Conservation (phyloP, 306 rosid genomes). For the Spatholobus suberectus region DNA sequence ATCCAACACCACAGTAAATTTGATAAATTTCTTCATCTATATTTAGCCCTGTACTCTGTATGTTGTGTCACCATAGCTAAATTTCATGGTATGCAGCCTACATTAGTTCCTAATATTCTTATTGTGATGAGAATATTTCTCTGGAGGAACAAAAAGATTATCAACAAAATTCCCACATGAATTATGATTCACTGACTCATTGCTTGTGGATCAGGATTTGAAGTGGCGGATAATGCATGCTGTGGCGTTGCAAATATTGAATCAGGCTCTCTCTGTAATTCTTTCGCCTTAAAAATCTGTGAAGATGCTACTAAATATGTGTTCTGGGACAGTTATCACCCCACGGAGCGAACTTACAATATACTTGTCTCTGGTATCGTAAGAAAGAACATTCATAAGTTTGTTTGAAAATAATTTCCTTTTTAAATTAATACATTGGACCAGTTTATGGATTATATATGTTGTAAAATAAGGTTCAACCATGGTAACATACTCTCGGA, state of each 20-base stretch:
- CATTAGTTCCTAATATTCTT: background rate
- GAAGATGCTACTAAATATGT: constrained; percentile 53
- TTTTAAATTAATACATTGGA: background rate
- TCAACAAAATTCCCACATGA: background rate
- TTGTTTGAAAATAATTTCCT: constrained; percentile 37
- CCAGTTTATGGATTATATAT: background rate
- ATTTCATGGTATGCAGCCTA: background rate
- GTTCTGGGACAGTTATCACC: constrained; percentile 79
- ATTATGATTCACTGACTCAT: background rate
- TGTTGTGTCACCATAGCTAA: background rate
- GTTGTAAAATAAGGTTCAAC: background rate
- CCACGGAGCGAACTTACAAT: constrained; percentile 45
- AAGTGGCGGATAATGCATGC: constrained; percentile 48
- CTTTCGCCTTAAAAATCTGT: constrained; percentile 37
- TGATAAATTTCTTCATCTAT: constrained; percentile 45
- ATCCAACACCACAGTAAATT: constrained; percentile 45
- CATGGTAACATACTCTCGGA: too few relatives aligned
- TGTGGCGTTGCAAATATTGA: constrained; percentile 66
- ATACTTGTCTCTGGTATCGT: background rate
- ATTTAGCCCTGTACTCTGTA: background rate
- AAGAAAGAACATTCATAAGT: constrained; percentile 1
- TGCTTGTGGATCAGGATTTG: constrained; percentile 58
- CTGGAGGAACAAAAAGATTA: background rate
- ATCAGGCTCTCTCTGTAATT: constrained; percentile 48
- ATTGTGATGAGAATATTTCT: background rate